These are phyloP conservation scores for Populus nigra DNA, from an alignment of 345 rosid species.

Conservation along the genomic window DNA sequence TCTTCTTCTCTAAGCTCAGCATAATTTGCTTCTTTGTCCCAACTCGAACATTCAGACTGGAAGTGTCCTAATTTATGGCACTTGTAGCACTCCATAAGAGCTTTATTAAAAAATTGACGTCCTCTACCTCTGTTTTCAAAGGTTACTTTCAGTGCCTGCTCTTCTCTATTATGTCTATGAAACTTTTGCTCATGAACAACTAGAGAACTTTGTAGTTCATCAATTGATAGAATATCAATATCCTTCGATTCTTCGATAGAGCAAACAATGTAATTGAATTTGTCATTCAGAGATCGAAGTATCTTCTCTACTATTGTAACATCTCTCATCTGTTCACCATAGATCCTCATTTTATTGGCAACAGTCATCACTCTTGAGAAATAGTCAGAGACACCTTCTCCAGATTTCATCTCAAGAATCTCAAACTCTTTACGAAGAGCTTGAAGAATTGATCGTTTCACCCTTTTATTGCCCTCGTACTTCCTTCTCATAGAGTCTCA, in stretches of 20 bases:
- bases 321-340: neutral
- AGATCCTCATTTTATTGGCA: too few species aligned
- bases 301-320: neutral
- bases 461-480: neutral
- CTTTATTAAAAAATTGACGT: neutral
- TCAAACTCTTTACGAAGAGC: neutral
- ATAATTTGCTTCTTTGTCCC: too few species aligned
- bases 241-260: neutral
- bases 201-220: neutral
- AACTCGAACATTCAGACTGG: too few species aligned
- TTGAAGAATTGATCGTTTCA: neutral
- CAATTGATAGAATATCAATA: neutral
- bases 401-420: neutral
- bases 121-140: neutral
- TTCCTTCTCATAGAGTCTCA: neutral
- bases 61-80: too few species aligned
- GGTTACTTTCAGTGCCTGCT: neutral
- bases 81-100: neutral
- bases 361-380: too few species aligned
- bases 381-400: neutral
- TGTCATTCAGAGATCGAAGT: neutral
- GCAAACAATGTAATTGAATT: neutral
- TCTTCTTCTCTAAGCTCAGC: neutral
- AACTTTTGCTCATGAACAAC: neutral
- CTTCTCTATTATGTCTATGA: neutral